A percentile compares a stretch with the other conserved stretches of the same genome.
Evolutionary conservation across 805 yeast genomes (phyloP).

Genomic region (Jamesozyma jinghongensis): DNA sequence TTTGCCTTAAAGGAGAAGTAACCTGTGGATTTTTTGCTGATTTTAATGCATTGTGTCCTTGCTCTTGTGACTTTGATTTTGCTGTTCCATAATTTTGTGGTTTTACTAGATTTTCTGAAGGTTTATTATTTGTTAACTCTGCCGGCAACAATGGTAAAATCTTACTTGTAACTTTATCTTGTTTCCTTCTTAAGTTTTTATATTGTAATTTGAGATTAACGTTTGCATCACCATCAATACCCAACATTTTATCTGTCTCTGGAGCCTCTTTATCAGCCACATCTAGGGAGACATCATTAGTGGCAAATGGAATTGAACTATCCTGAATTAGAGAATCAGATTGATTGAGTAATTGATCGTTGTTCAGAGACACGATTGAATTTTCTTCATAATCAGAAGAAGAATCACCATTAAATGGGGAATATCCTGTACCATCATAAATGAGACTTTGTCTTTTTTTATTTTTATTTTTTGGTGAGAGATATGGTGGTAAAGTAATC

Average conservation of each 20-base stretch:
- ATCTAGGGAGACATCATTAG: conserved; percentile 23
- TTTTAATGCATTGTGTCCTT: no score
- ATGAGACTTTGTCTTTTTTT: conserved; percentile 26
- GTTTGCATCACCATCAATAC: conserved; percentile 27
- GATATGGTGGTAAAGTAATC: conserved; percentile 30
- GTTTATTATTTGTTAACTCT: neutral
- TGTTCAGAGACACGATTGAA: neutral
- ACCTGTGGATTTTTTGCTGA: no score
- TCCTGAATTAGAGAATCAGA: conserved; percentile 5
- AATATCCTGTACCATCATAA: conserved; percentile 33
- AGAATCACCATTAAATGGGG: conserved; percentile 14
- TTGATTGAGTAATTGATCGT: neutral
- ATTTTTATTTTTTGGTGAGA: conserved; percentile 30
- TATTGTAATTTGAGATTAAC: conserved; percentile 26
- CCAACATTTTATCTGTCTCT: conserved; percentile 19
- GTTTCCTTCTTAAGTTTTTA: conserved; percentile 15
- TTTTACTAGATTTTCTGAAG: no score
- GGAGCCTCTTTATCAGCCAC: conserved; percentile 5
- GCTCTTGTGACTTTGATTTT: no score
- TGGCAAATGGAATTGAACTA: conserved; percentile 24
- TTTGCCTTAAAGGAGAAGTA: neutral
- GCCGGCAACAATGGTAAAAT: no score
- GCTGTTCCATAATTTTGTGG: no score
- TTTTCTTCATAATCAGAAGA: neutral
- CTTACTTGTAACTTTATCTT: neutral